Base-by-base conservation (phyloP, 805 yeast species). In the Cyberlindnera mississippiensis region DNA sequence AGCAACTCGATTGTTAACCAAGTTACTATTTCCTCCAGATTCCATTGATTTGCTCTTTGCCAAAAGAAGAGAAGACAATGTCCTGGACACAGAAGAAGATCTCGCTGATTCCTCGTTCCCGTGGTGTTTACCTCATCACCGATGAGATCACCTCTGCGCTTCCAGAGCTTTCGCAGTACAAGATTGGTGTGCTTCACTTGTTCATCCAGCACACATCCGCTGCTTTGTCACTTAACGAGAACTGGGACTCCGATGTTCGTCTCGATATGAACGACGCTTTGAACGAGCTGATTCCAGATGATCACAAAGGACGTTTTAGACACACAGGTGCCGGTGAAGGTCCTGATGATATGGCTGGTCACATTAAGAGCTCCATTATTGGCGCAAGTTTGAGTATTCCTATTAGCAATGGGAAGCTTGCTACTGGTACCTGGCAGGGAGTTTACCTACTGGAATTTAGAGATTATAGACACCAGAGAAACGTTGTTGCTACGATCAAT, bases 401-500 rank as follows among this genome's bases (percentile, higher is more conserved):
- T 2, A 84, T 85, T 37, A 58, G 71, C 17, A 75, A 84, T 52
- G 95, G 95, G 1, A 59, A 68, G 27, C 63, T 85, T 41, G 82
- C 80, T 1, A 70, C 81, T 0, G 95, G 95, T 2, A 85, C 93
- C 0, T 86, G 95, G 95, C 95, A 85, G 58, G 95, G 93, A 0
- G 73, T 86, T 32, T 85, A 84, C 70, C 66, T 82, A 37, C 68
- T 85, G 55, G 95, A 85, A 59, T 85, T 86, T 62, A 71, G 95
- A 53, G 68, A 69, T 35, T 72, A 76, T 59, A 63, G 67, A 51
- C 91, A 85, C 55, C 62, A 80, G 8, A 72, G 95, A 54, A 72
- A 73, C 41, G 65, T 85, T 19, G 80, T 85, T 11, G 90, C 87
- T 10, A 85, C 95, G 0, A 71, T 85, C 49, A 77, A 84, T 51